A percentile compares a stretch with the other conserved stretches of the same genome.
phyloP scores from a whole-genome alignment of 148 eudicot genomes.

The Arctostaphylos glauca region DNA sequence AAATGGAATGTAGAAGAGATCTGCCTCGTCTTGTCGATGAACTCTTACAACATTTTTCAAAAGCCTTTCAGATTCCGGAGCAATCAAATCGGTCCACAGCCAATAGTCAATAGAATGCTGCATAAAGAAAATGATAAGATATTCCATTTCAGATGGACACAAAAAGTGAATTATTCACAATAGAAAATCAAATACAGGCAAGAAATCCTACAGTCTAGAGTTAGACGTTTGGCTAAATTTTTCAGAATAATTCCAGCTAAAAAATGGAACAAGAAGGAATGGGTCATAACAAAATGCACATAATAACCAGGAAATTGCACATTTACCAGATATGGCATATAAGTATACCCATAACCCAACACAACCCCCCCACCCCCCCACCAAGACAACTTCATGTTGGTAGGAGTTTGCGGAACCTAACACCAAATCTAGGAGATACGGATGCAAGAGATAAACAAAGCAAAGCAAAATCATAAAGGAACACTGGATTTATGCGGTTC shows the following conservation, averaged over 20 bases:
- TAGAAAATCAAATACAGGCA: neutral
- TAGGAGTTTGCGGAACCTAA: neutral
- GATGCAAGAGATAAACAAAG: neutral
- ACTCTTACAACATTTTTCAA: slow-evolving; percentile 79
- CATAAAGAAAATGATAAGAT: slow-evolving; percentile 19
- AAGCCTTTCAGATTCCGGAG: slow-evolving; percentile 70
- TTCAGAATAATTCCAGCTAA: neutral
- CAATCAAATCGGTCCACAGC: slow-evolving; percentile 96
- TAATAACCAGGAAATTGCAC: neutral
- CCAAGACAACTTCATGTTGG: neutral
- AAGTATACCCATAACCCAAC: too few relatives aligned
- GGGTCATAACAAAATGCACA: neutral
- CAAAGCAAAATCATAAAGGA: neutral
- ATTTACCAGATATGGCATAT: too few relatives aligned
- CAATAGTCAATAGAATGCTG: slow-evolving; percentile 98
- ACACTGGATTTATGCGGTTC: neutral
- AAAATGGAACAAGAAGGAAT: neutral
- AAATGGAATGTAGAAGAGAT: slow-evolving; percentile 86
- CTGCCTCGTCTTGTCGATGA: slow-evolving; percentile 76
- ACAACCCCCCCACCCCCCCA: too few relatives aligned
- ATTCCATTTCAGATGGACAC: neutral
- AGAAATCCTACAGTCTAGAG: neutral
- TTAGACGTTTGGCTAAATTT: neutral
- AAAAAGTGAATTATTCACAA: neutral
- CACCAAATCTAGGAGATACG: neutral